Evolutionary conservation across 768 basidiomycete species (phyloP).

Genomic region (Paxillus ammoniavirescens): DNA sequence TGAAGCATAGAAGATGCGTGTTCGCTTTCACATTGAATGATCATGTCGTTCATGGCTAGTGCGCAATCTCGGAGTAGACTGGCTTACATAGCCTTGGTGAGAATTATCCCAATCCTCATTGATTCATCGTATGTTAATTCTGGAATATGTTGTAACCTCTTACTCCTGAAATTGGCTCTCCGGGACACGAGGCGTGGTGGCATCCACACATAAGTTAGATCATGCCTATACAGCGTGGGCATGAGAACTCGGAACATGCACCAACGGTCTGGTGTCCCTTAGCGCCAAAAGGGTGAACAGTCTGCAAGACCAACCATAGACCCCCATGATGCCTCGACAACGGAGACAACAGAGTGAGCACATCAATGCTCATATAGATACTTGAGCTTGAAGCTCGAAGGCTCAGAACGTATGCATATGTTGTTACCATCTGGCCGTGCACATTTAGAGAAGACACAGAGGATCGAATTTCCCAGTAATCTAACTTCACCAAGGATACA

Average conservation of each 20-base stretch:
- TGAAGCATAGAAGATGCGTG: too few species aligned
- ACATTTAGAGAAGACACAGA: too few species aligned
- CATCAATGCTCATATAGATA: too few species aligned
- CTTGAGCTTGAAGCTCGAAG: too few species aligned
- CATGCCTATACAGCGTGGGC: neutral
- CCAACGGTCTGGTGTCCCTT: neutral
- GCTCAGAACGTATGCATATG: too few species aligned
- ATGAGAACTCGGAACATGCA: neutral
- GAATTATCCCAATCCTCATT: neutral
- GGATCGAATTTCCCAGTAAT: too few species aligned
- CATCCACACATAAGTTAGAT: neutral
- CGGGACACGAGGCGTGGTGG: neutral
- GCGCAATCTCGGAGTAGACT: too few species aligned
- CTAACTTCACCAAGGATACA: too few species aligned
- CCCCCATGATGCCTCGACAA: neutral
- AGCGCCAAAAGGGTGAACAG: neutral
- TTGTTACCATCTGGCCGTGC: too few species aligned
- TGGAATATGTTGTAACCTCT: neutral
- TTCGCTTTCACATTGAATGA: too few species aligned
- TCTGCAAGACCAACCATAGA: neutral
- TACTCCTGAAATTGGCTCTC: neutral
- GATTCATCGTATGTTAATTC: neutral
- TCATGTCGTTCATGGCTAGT: too few species aligned
- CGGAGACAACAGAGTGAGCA: neutral
- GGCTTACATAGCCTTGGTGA: too few species aligned